Evolutionary conservation across 2,329 filamentous ascomycete species (phyloP), one percentile per base, ranked within the genome.

Genomic region (Madurella mycetomatis): DNA sequence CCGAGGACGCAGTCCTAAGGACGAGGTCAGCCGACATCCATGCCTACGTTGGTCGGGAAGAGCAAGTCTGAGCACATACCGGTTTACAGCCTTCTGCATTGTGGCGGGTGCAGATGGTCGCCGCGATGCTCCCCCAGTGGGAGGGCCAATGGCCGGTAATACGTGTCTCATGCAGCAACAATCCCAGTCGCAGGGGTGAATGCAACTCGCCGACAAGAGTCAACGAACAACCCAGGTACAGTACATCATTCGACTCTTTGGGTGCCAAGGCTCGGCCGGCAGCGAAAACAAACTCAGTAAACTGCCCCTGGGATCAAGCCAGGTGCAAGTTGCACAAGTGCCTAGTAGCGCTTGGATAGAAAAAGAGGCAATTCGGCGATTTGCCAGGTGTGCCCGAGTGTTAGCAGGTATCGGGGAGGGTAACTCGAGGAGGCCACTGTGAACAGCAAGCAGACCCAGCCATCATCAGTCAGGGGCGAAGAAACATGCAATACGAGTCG

Each of bases 11-110:
- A 25, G 25, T 25, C 7, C 25, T n/a, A n/a, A n/a, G n/a, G n/a
- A n/a, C n/a, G n/a, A n/a, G n/a, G 44, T 47, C 44, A 47, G 44
- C 49, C 49, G 43, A 41, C 45, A 40, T 48, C 16, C 19, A 18
- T 43, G 40, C 12, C 39, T 25, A 41, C 40, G 9, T 25, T 25
- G 41, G 51, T 8, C n/a, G 32, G 18, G 19, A 15, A 16, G 31
- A 16, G 19, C 11, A 25, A 41, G 45, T 44, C 47, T 47, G 47
- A 50, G 47, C 47, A 47, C 52, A 50, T 41, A 43, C 30, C 41
- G 47, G 37, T 54, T 53, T 50, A 41, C 18, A 47, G 52, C 52
- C 52, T 50, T 50, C 13, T 54, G 52, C 52, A 54, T 47, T 41
- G 25, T 41, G 51, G 12, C 11, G 17, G 44, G 32, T 31, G 44